Evolutionary conservation across 2,329 filamentous ascomycete genomes (phyloP).

Genomic region (Hirsutella minnesotensis): DNA sequence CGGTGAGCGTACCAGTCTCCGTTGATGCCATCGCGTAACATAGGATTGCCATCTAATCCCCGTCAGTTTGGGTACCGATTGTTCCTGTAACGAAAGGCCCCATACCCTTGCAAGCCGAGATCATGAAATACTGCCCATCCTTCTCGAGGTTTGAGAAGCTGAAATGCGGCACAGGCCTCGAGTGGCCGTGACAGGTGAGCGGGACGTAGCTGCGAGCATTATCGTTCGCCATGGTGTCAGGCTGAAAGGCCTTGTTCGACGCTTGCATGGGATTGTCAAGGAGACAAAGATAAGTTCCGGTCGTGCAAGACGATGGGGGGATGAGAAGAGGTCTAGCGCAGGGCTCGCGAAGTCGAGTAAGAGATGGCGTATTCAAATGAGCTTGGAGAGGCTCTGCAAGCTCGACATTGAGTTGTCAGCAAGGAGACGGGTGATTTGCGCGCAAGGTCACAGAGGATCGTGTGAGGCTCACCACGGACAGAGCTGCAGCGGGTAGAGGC

Average conservation of each 20-base stretch:
- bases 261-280: not conserved
- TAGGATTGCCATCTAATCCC: constrained; percentile 79
- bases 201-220: constrained; percentile 57
- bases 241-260: constrained; percentile 1
- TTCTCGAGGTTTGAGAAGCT: constrained; percentile 77
- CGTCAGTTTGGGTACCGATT: constrained; percentile 9
- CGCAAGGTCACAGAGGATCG: too few species aligned
- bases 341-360: too few species aligned
- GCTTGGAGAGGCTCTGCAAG: too few species aligned
- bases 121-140: constrained; percentile 79
- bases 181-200: constrained; percentile 89
- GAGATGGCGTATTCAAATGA: too few species aligned
- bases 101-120: constrained; percentile 77
- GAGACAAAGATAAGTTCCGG: not conserved
- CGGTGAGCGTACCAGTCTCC: constrained; percentile 63
- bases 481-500: too few species aligned
- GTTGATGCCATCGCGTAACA: constrained; percentile 92
- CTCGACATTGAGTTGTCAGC: too few species aligned
- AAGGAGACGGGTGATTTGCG: too few species aligned
- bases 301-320: too few species aligned
- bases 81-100: not conserved
- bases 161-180: constrained; percentile 81
- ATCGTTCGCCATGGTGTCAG: constrained; percentile 21
- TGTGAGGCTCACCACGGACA: too few species aligned
- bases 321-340: too few species aligned